Conservation (phyloP, 2,329 filamentous ascomycete species). For the Ophiostoma triangulosporum region DNA sequence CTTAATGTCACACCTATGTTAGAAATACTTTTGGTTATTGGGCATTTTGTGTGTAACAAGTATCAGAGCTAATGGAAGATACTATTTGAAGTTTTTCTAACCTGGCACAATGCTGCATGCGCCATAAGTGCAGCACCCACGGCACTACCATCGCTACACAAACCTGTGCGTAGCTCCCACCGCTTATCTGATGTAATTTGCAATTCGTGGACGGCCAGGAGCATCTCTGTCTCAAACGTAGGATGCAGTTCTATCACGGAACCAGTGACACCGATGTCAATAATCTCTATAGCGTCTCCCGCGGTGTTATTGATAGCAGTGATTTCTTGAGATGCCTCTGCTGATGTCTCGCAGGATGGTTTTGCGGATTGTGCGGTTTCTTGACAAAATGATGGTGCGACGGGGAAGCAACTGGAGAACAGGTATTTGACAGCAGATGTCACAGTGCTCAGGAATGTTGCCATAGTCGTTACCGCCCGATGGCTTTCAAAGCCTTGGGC, state of each 20-base stretch:
- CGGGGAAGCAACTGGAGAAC: not conserved
- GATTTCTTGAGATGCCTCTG: not conserved
- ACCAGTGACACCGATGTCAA: conserved; percentile 86
- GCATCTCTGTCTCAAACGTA: conserved; percentile 74
- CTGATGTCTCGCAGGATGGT: too few species aligned
- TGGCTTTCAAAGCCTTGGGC: too few species aligned
- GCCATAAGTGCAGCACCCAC: conserved; percentile 90
- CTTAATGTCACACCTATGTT: too few species aligned
- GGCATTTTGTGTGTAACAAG: too few species aligned
- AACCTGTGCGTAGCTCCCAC: conserved; percentile 69
- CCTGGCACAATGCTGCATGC: conserved; percentile 37
- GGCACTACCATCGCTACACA: conserved; percentile 89
- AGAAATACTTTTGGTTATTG: too few species aligned
- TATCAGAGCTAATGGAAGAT: too few species aligned
- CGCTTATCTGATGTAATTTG: conserved; percentile 66
- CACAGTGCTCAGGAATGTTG: not conserved
- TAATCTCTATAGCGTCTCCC: conserved; percentile 10
- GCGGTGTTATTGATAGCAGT: too few species aligned
- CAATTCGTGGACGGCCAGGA: conserved; percentile 64
- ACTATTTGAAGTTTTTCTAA: not conserved
- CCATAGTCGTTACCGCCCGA: not conserved
- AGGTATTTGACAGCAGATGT: not conserved
- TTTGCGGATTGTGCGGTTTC: not conserved
- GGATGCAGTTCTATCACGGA: conserved; percentile 92
- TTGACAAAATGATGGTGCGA: too few species aligned